These are phyloP conservation scores for Boletus barrowsii DNA, from an alignment of 768 basidiomycete species.

Conservation along the genomic window DNA sequence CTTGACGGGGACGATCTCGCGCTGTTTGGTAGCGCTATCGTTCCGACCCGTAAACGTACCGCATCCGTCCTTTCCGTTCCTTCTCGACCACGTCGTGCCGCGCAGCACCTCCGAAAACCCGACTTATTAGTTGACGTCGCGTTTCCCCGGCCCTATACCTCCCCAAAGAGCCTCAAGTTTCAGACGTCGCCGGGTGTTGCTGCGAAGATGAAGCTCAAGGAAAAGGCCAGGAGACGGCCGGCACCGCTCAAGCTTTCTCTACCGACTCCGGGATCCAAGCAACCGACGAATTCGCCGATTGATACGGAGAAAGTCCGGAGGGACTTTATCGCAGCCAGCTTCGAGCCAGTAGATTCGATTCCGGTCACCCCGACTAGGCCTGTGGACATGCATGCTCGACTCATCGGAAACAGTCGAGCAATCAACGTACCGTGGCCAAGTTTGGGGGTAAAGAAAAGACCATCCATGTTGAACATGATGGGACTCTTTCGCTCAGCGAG, in stretches of 20 bases:
- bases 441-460: slow-evolving; percentile 21
- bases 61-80: slow-evolving; percentile 38
- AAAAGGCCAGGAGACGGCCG: slow-evolving; percentile 39
- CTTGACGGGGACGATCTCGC: slow-evolving; percentile 36
- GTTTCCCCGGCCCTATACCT: slow-evolving; percentile 15
- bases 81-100: slow-evolving; percentile 32
- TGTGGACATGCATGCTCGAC: not conserved
- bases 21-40: slow-evolving; percentile 27
- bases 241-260: slow-evolving; percentile 41
- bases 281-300: slow-evolving; percentile 35
- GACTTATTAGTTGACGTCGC: slow-evolving; percentile 34
- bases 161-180: slow-evolving; percentile 15
- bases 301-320: slow-evolving; percentile 34
- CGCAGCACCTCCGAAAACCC: slow-evolving; percentile 38
- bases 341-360: slow-evolving; percentile 27
- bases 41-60: slow-evolving; percentile 28
- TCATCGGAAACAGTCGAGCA: not conserved
- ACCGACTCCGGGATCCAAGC: slow-evolving; percentile 30
- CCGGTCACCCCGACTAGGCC: slow-evolving; percentile 4
- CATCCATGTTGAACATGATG: slow-evolving; percentile 27
- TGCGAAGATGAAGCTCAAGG: slow-evolving; percentile 13
- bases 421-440: slow-evolving; percentile 7
- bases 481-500: slow-evolving; percentile 30
- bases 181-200: slow-evolving; percentile 7
- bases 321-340: slow-evolving; percentile 47